phyloP scores from a whole-genome alignment of 805 yeast species.

The Blastobotrys attinorum region DNA sequence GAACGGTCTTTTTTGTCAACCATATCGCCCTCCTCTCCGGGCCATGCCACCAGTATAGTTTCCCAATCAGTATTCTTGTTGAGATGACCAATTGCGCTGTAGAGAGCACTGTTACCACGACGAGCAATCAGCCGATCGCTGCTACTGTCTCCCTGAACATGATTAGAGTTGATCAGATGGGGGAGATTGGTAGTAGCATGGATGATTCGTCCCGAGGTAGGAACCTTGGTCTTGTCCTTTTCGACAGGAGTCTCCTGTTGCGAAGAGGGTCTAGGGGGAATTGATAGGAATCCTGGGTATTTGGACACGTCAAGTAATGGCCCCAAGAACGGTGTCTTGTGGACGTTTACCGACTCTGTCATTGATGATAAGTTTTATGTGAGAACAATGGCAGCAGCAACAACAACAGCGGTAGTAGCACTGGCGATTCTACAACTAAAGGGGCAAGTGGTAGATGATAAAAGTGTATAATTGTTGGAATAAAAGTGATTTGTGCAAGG shows the following conservation, averaged over 20 bases:
- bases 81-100: conserved; percentile 64
- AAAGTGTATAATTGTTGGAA: too few relatives aligned
- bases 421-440: too few relatives aligned
- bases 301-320: conserved; percentile 8
- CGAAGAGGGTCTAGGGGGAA: background rate
- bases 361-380: too few relatives aligned
- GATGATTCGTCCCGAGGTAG: conserved; percentile 52
- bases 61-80: conserved; percentile 70
- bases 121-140: conserved; percentile 30
- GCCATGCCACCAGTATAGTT: conserved; percentile 86
- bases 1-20: conserved; percentile 1
- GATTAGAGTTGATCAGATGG: conserved; percentile 40
- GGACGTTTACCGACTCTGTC: conserved; percentile 3
- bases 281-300: background rate
- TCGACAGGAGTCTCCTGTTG: too few relatives aligned
- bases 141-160: conserved; percentile 35
- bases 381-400: too few relatives aligned
- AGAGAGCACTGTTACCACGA: conserved; percentile 79
- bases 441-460: too few relatives aligned
- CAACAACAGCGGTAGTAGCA: too few relatives aligned
- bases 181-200: conserved; percentile 65
- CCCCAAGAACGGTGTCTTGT: conserved; percentile 14
- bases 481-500: too few relatives aligned
- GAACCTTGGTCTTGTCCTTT: background rate
- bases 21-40: conserved; percentile 54